Percentiles rank a stretch among this genome's conserved stretches.
phyloP scores from a whole-genome alignment of 495 filamentous ascomycete species.

The Talaromyces stipitatus region DNA sequence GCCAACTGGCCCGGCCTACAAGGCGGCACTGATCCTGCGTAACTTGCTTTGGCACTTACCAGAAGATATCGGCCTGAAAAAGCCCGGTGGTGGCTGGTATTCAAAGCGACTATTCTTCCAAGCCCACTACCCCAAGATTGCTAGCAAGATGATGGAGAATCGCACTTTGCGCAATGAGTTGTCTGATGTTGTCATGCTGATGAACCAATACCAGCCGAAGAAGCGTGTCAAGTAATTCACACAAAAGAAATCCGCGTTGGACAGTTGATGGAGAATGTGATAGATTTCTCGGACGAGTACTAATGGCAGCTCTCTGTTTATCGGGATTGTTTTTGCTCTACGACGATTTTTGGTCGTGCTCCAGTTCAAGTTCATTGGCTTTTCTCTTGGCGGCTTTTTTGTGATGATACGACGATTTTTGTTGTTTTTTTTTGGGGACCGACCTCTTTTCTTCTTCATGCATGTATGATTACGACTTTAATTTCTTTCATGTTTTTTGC shows the following conservation, averaged over 20 bases:
- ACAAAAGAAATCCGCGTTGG: no score
- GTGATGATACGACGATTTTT: not conserved
- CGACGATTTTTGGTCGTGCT: no score
- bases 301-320: no score
- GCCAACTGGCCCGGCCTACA: slow-evolving; percentile 76
- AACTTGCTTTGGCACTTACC: slow-evolving; percentile 77
- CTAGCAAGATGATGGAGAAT: slow-evolving; percentile 37
- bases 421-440: not conserved
- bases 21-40: slow-evolving; percentile 74
- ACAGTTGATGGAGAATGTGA: no score
- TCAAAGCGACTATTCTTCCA: slow-evolving; percentile 36
- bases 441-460: not conserved
- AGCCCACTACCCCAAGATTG: slow-evolving; percentile 35
- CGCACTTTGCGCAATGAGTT: slow-evolving; percentile 35
- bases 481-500: not conserved
- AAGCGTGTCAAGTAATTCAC: no score
- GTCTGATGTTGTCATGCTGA: slow-evolving; percentile 35
- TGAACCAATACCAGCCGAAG: slow-evolving; percentile 5
- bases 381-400: no score
- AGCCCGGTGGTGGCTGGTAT: slow-evolving; percentile 2
- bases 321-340: no score
- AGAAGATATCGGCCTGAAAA: not conserved
- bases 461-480: slow-evolving; percentile 1
- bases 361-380: no score
- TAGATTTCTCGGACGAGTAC: no score